These are phyloP conservation scores for Omphalea diandra DNA, from an alignment of 441 rosid species.

Conservation along the genomic window DNA sequence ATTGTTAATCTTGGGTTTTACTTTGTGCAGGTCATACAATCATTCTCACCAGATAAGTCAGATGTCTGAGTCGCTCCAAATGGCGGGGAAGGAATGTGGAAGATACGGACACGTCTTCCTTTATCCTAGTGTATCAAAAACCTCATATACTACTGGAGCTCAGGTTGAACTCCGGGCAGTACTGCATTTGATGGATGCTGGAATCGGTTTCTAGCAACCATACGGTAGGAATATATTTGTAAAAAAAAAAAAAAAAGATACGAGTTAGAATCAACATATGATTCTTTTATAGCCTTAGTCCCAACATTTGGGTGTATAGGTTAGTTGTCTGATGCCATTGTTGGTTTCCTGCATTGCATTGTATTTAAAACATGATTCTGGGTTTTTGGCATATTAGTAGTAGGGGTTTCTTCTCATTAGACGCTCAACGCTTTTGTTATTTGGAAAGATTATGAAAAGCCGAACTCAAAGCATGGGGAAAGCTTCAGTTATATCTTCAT, in stretches of 20 bases:
- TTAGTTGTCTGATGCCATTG: constrained; percentile 48
- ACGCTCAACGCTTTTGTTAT: constrained; percentile 23
- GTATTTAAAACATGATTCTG: constrained; percentile 35
- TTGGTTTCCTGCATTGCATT: constrained; percentile 50
- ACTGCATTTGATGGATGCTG: constrained; percentile 45
- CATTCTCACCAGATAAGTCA: constrained; percentile 68
- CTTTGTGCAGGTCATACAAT: constrained; percentile 61
- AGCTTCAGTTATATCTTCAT: constrained; percentile 1
- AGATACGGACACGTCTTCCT: constrained; percentile 44
- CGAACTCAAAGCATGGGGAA: constrained; percentile 50
- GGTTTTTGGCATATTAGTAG: constrained; percentile 46
- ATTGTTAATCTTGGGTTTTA: not conserved
- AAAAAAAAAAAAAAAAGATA: constrained; percentile 19
- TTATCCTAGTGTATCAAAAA: constrained; percentile 37
- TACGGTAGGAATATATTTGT: constrained; percentile 32
- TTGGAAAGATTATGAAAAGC: constrained; percentile 37
- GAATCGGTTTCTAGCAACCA: constrained; percentile 49
- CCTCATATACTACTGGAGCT: constrained; percentile 35
- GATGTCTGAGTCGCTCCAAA: constrained; percentile 53
- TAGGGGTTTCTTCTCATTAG: constrained; percentile 26
- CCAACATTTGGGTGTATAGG: constrained; percentile 58
- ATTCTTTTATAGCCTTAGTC: constrained; percentile 56
- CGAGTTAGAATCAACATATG: constrained; percentile 68
- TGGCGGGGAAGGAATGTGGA: constrained; percentile 48
- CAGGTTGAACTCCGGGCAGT: constrained; percentile 43